Percentiles rank a stretch among this genome's conserved stretches.
Evolutionary conservation across 2,329 filamentous ascomycete genomes (phyloP).

Genomic region (Geosmithia flava): DNA sequence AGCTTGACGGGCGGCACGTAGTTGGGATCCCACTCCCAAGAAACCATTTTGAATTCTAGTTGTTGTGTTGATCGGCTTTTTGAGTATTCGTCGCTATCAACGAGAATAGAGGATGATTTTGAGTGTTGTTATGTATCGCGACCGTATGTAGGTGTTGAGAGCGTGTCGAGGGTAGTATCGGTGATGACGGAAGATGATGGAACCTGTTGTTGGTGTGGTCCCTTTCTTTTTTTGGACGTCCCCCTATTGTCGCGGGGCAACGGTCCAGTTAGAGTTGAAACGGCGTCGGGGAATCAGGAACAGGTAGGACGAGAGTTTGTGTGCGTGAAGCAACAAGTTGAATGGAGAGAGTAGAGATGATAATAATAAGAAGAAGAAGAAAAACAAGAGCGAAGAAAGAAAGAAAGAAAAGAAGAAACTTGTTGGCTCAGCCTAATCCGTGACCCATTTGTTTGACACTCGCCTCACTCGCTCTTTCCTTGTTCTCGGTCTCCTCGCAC

Average conservation of each 20-base stretch:
- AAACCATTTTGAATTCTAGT: constrained; percentile 20
- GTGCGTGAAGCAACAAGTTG: no score
- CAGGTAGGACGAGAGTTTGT: no score
- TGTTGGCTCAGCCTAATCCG: no score
- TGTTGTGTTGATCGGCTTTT: no score
- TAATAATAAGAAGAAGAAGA: no score
- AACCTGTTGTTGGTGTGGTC: not conserved
- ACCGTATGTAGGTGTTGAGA: no score
- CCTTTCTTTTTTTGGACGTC: not conserved
- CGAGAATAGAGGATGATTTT: not conserved
- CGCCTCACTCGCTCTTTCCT: no score
- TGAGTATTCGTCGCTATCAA: not conserved
- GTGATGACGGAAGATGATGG: not conserved
- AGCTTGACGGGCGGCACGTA: constrained; percentile 44
- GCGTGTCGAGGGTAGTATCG: not conserved
- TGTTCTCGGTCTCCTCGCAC: no score
- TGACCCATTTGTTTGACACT: no score
- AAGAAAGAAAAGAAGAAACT: no score
- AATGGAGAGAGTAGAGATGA: no score
- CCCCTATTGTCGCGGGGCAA: not conserved
- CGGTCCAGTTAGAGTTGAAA: not conserved
- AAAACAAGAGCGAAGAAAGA: no score
- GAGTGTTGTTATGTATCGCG: not conserved
- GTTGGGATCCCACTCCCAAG: constrained; percentile 40
- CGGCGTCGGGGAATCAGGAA: not conserved